Percentiles rank a stretch among this genome's conserved stretches.
phyloP scores from a whole-genome alignment of 805 yeast species.

The Wickerhamiella kazuoi region DNA sequence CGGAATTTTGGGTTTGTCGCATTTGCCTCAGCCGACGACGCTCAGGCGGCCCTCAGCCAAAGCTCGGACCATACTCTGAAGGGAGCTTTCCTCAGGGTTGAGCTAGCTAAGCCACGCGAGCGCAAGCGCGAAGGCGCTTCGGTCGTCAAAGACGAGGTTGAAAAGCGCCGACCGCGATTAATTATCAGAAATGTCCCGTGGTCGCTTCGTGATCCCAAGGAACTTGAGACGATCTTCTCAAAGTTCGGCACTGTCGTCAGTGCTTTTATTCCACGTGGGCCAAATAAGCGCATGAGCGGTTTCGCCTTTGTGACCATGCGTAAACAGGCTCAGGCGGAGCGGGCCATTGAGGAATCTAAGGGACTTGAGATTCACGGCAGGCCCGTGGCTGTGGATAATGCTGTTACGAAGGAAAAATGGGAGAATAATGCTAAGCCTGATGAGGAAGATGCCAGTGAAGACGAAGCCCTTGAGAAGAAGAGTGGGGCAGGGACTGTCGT shows the following conservation, averaged over 20 bases:
- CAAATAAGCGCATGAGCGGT: constrained; percentile 80
- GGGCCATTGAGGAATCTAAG: constrained; percentile 56
- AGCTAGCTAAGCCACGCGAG: constrained; percentile 82
- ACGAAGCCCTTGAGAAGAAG: constrained; percentile 14
- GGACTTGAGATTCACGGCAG: constrained; percentile 77
- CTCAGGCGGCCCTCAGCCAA: constrained; percentile 50
- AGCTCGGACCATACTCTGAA: constrained; percentile 51
- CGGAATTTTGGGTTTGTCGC: constrained; percentile 94
- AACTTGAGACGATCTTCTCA: constrained; percentile 48
- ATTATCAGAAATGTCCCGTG: constrained; percentile 90
- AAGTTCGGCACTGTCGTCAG: constrained; percentile 77
- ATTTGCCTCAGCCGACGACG: constrained; percentile 71
- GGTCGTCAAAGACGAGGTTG: constrained; percentile 22
- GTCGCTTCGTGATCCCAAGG: constrained; percentile 70
- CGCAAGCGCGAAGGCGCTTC: constrained; percentile 26
- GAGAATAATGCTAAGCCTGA: constrained; percentile 29
- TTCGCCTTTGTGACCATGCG: constrained; percentile 90
- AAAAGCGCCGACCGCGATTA: constrained; percentile 68
- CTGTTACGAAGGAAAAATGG: constrained; percentile 80
- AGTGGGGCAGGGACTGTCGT: no score
- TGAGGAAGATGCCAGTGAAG: constrained; percentile 23
- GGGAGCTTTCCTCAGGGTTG: constrained; percentile 52
- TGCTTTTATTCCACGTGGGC: constrained; percentile 73
- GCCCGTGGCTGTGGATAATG: constrained; percentile 85
- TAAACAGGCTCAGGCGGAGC: constrained; percentile 55